Evolutionary conservation across 495 filamentous ascomycete species (phyloP).

Genomic region (Amphirosellinia nigrospora): DNA sequence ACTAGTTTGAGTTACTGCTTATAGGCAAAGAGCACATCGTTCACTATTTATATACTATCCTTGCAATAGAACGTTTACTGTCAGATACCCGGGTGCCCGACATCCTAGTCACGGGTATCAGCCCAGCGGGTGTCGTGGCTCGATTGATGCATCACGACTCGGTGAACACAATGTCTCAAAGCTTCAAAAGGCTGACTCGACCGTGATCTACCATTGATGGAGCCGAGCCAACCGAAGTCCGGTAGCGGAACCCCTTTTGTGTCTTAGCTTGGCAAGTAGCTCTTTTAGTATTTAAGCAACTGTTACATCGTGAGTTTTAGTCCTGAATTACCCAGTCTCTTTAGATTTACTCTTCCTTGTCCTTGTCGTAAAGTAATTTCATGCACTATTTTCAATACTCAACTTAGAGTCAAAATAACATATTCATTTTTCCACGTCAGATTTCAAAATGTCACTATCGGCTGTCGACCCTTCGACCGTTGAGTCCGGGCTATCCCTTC

Average conservation of each 20-base stretch:
- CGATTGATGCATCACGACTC: too few species aligned
- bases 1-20: slow-evolving; percentile 3
- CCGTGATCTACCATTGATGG: not conserved
- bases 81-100: slow-evolving; percentile 3
- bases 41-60: not conserved
- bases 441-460: slow-evolving; percentile 10
- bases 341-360: not conserved
- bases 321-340: not conserved
- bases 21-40: not conserved
- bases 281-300: not conserved
- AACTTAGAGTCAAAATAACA: not conserved
- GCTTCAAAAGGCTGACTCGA: not conserved
- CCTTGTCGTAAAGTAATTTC: not conserved
- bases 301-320: not conserved
- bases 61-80: not conserved
- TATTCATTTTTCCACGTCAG: not conserved
- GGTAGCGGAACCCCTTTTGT: not conserved
- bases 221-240: not conserved
- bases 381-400: not conserved
- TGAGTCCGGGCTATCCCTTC: slow-evolving; percentile 44
- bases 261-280: not conserved
- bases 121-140: not conserved
- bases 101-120: not conserved
- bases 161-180: slow-evolving; percentile 1
- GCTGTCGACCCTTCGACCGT: slow-evolving; percentile 19